Conservation (phyloP, 805 yeast species). For the Metschnikowia shivogae region DNA sequence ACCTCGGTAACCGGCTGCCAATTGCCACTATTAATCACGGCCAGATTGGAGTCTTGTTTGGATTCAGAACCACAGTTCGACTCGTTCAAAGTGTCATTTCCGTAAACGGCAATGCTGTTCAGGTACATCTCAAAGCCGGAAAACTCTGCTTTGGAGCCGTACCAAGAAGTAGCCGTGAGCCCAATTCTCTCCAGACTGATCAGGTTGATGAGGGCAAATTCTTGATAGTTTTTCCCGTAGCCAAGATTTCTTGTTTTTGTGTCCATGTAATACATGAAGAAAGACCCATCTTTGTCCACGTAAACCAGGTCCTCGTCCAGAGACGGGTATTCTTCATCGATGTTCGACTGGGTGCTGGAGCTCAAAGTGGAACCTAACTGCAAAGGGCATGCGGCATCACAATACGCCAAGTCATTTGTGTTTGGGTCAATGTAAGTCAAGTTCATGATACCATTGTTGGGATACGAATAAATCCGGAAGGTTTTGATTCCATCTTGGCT, state of each 20-base stretch:
- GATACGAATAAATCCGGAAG: conserved; percentile 73
- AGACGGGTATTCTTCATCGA: conserved; percentile 13
- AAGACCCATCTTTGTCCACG: conserved; percentile 33
- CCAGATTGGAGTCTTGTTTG: conserved; percentile 22
- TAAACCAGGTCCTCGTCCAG: conserved; percentile 27
- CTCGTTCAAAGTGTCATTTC: conserved; percentile 68
- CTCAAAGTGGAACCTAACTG: conserved; percentile 36
- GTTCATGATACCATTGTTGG: conserved; percentile 88
- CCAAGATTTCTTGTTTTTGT: conserved; percentile 35
- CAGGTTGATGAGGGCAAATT: conserved; percentile 73
- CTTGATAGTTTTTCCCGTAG: conserved; percentile 58
- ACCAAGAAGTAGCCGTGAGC: conserved; percentile 60
- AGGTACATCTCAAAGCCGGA: conserved; percentile 72
- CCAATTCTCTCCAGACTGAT: conserved; percentile 59
- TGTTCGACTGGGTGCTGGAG: conserved; percentile 23
- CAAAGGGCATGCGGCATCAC: conserved; percentile 91
- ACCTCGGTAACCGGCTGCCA: conserved; percentile 26
- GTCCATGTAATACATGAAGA: conserved; percentile 28
- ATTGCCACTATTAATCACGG: conserved; percentile 25
- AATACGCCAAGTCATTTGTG: conserved; percentile 51
- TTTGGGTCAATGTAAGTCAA: conserved; percentile 76
- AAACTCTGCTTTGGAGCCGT: conserved; percentile 66
- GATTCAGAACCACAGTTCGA: conserved; percentile 49
- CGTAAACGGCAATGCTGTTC: conserved; percentile 58
- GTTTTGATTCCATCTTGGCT: conserved; percentile 48